These are phyloP conservation scores for Ustilago nuda DNA, from an alignment of 1,284 basidiomycete species.

Conservation along the genomic window DNA sequence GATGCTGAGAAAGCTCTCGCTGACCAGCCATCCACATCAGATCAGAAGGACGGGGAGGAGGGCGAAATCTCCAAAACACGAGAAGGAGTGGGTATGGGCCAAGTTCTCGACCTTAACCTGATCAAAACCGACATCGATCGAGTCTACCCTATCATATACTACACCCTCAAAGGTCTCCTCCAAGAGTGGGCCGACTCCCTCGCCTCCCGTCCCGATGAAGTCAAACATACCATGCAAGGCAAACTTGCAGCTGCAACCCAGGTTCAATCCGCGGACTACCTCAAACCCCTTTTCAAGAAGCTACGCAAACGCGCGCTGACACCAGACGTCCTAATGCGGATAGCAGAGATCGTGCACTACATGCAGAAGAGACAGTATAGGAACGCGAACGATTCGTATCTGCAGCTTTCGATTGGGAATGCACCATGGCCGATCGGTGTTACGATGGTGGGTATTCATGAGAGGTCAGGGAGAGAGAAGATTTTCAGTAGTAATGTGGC, in stretches of 20 bases:
- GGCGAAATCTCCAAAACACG: conserved; percentile 15
- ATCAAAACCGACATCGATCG: conserved; percentile 94
- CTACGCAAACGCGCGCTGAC: conserved; percentile 86
- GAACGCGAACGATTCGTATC: conserved; percentile 93
- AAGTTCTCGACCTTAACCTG: conserved; percentile 73
- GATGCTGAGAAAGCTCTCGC: conserved; percentile 2
- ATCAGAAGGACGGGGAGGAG: background rate
- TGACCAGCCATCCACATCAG: background rate
- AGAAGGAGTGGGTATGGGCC: conserved; percentile 66
- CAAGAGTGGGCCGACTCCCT: conserved; percentile 97
- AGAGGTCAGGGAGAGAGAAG: conserved; percentile 95
- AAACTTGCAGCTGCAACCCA: conserved; percentile 94
- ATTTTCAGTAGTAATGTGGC: conserved; percentile 96
- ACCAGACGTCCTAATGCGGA: conserved; percentile 84
- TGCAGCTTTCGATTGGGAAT: conserved; percentile 95
- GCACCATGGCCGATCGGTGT: conserved; percentile 99
- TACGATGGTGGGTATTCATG: conserved; percentile 99
- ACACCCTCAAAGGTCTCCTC: conserved; percentile 86
- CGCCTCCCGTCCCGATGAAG: conserved; percentile 81
- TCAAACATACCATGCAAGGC: conserved; percentile 89
- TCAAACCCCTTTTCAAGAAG: conserved; percentile 94
- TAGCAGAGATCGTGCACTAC: conserved; percentile 94
- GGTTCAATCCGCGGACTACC: conserved; percentile 92
- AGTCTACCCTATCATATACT: conserved; percentile 96
- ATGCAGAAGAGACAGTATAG: conserved; percentile 97